phyloP scores from a whole-genome alignment of 164 flowering plant genomes.

The Magnolia changhungtana region DNA sequence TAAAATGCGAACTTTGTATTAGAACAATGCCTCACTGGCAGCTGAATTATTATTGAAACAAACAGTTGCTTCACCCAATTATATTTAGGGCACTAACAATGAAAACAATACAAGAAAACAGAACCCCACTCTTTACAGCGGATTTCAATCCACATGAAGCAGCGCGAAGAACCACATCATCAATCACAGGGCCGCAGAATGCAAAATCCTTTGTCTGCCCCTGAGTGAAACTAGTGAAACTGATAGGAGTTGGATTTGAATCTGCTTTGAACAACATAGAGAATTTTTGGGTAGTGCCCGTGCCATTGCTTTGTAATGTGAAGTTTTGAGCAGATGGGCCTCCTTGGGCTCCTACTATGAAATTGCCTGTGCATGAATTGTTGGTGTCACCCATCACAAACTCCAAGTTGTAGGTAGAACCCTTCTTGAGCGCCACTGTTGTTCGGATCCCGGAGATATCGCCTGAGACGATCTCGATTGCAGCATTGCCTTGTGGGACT shows the following conservation, averaged over 20 bases:
- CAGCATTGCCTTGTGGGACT: constrained; percentile 50
- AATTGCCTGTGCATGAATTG: constrained; percentile 36
- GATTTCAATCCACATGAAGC: constrained; percentile 23
- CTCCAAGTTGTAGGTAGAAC: constrained; percentile 28
- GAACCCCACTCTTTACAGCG: constrained; percentile 1
- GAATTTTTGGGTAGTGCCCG: constrained; percentile 31
- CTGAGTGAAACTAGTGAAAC: constrained; percentile 32
- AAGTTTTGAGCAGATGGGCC: constrained; percentile 34
- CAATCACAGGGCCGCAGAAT: constrained; percentile 47
- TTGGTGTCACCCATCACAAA: constrained; percentile 51
- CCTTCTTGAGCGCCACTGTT: constrained; percentile 20
- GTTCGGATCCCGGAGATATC: constrained; percentile 34
- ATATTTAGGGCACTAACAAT: constrained; percentile 3
- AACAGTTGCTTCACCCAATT: background rate
- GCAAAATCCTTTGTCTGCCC: constrained; percentile 34
- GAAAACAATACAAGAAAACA: constrained; percentile 10
- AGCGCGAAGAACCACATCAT: constrained; percentile 31
- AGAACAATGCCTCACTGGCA: too few species aligned
- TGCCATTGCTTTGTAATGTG: constrained; percentile 36
- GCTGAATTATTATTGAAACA: background rate
- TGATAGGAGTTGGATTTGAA: constrained; percentile 27
- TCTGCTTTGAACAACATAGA: constrained; percentile 36
- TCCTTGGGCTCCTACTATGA: constrained; percentile 36
- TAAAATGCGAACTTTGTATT: too few species aligned
- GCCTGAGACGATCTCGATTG: constrained; percentile 41